phyloP scores from a whole-genome alignment of 495 filamentous ascomycete species.

The Aspergillus bertholletiae region DNA sequence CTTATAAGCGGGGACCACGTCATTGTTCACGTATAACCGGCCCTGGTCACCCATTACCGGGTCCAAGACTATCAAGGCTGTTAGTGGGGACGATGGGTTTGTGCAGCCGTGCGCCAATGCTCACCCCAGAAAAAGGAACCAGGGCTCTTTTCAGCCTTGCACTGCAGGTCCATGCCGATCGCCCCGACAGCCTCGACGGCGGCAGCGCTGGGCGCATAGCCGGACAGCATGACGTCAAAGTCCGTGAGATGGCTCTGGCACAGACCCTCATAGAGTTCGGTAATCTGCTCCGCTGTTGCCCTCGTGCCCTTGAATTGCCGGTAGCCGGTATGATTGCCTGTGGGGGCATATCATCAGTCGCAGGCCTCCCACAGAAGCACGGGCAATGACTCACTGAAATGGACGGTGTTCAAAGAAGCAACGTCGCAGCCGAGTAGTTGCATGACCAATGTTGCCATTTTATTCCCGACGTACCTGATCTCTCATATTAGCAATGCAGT shows the following conservation, averaged over 20 bases:
- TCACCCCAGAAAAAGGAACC: slow-evolving; percentile 88
- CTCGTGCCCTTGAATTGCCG: slow-evolving; percentile 77
- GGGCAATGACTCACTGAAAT: slow-evolving; percentile 68
- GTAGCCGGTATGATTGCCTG: slow-evolving; percentile 94
- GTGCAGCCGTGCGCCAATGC: slow-evolving; percentile 5
- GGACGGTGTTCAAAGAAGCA: slow-evolving; percentile 87
- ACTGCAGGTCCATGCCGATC: slow-evolving; percentile 77
- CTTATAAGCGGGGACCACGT: slow-evolving; percentile 89
- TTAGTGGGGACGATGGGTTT: background rate
- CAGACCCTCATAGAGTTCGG: slow-evolving; percentile 79
- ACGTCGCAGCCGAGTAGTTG: slow-evolving; percentile 92
- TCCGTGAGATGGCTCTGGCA: slow-evolving; percentile 75
- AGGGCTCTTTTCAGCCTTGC: slow-evolving; percentile 55
- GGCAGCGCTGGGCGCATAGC: slow-evolving; percentile 83
- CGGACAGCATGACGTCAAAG: slow-evolving; percentile 90
- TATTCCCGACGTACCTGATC: slow-evolving; percentile 89
- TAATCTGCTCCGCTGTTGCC: slow-evolving; percentile 76
- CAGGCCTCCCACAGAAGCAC: background rate
- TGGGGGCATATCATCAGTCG: slow-evolving; percentile 7
- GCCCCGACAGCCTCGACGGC: slow-evolving; percentile 78
- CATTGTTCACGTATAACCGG: slow-evolving; percentile 80
- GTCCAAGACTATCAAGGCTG: slow-evolving; percentile 63
- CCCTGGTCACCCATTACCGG: slow-evolving; percentile 98
- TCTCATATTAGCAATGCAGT: background rate
- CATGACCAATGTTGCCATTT: slow-evolving; percentile 89